Evolutionary conservation across 2,329 filamentous ascomycete genomes (phyloP).

Genomic region (Lecanosticta acicola): DNA sequence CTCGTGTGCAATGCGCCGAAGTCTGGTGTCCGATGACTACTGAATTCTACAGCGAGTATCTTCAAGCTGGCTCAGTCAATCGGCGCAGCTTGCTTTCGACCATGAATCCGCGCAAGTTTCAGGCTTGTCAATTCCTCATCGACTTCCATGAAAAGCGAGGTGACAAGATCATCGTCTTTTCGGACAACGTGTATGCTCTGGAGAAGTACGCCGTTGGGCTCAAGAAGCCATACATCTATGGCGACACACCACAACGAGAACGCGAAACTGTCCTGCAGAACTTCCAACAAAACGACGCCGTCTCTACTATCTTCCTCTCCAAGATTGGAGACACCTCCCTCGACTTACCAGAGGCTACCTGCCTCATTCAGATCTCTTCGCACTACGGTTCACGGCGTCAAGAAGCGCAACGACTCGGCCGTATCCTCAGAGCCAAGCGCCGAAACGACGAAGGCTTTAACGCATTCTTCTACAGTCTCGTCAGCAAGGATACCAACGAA

Average conservation of each 20-base stretch:
- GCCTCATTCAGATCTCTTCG: conserved; percentile 92
- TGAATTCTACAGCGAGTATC: conserved; percentile 94
- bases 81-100: conserved; percentile 73
- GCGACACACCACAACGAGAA: conserved; percentile 78
- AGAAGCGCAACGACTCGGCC: conserved; percentile 87
- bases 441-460: conserved; percentile 98
- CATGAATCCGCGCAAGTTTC: conserved; percentile 97
- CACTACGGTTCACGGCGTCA: conserved; percentile 96
- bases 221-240: conserved; percentile 84
- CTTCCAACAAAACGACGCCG: conserved; percentile 84
- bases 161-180: conserved; percentile 98
- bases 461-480: conserved; percentile 96
- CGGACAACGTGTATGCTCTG: conserved; percentile 91
- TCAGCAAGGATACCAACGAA: conserved; percentile 94
- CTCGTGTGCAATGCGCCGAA: conserved; percentile 93
- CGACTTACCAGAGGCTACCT: conserved; percentile 92
- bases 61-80: conserved; percentile 58
- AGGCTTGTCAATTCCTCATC: conserved; percentile 96
- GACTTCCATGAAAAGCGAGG: conserved; percentile 92
- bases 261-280: conserved; percentile 84
- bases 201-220: conserved; percentile 79
- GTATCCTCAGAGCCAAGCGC: conserved; percentile 89
- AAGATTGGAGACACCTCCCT: conserved; percentile 99
- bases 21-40: conserved; percentile 99
- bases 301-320: conserved; percentile 91